phyloP scores from a whole-genome alignment of 345 rosid genomes.

The Carallia pectinifolia region DNA sequence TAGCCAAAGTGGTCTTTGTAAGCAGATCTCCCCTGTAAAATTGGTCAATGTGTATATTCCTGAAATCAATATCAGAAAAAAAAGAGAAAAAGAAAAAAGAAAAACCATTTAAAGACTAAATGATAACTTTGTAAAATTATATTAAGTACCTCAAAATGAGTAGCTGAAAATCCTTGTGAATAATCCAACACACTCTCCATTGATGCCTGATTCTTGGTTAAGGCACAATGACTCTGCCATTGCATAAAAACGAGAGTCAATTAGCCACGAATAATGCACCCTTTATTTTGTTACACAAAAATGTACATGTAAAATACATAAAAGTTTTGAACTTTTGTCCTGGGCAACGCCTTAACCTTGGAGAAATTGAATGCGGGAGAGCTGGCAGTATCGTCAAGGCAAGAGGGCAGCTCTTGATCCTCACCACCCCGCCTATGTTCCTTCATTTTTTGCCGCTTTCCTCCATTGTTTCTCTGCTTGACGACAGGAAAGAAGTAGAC shows the following conservation, averaged over 20 bases:
- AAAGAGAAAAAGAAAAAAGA: neutral
- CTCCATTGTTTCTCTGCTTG: conserved; percentile 13
- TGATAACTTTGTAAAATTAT: neutral
- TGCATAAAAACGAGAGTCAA: too few species aligned
- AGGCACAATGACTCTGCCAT: conserved; percentile 38
- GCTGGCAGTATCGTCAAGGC: conserved; percentile 92
- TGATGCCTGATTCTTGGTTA: conserved; percentile 41
- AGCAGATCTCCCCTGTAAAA: conserved; percentile 47
- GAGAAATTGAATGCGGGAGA: conserved; percentile 59
- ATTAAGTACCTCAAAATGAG: conserved; percentile 55
- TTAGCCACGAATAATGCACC: too few species aligned
- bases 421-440: conserved; percentile 30
- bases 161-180: conserved; percentile 66
- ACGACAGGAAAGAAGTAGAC: conserved; percentile 16
- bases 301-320: too few species aligned
- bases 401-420: conserved; percentile 38
- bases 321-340: too few species aligned
- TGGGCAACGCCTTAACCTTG: conserved; percentile 32
- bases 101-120: neutral
- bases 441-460: conserved; percentile 36
- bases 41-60: neutral
- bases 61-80: neutral
- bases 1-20: conserved; percentile 44
- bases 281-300: too few species aligned
- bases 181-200: conserved; percentile 54